A percentile compares a stretch with the other conserved stretches of the same genome.
These are phyloP conservation scores for Smittium mucronatum DNA, from an alignment of 371 early-diverging fungal species.

Conservation along the genomic window DNA sequence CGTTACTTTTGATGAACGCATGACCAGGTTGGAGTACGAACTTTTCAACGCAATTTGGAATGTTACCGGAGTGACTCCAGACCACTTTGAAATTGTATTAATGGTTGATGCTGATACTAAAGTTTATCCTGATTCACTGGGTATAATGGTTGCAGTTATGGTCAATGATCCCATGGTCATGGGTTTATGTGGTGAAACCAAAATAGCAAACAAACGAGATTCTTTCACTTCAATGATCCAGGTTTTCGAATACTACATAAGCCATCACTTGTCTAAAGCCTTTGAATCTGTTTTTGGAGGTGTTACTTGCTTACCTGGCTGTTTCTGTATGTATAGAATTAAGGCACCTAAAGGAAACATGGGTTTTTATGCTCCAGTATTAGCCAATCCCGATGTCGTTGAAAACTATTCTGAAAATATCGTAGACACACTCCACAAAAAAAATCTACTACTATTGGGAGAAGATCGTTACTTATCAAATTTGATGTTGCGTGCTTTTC, in stretches of 20 bases:
- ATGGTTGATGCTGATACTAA: constrained; percentile 96
- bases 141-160: constrained; percentile 77
- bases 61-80: constrained; percentile 72
- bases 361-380: constrained; percentile 72
- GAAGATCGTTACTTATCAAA: constrained; percentile 93
- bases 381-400: constrained; percentile 83
- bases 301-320: constrained; percentile 89
- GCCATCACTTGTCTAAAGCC: constrained; percentile 92
- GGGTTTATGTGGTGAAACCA: constrained; percentile 88
- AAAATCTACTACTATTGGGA: constrained; percentile 66
- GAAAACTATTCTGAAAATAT: constrained; percentile 85
- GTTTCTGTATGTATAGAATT: constrained; percentile 91
- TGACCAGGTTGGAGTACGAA: constrained; percentile 84
- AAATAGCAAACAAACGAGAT: constrained; percentile 68
- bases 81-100: constrained; percentile 80
- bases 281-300: constrained; percentile 98
- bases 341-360: constrained; percentile 61
- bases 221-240: constrained; percentile 96
- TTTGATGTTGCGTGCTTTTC: constrained; percentile 95
- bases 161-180: constrained; percentile 77
- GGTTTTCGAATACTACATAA: constrained; percentile 96
- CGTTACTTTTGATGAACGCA: constrained; percentile 81
- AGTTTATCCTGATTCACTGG: constrained; percentile 68
- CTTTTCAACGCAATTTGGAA: constrained; percentile 82
- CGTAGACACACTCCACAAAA: constrained; percentile 96